These are phyloP conservation scores for Lavandula angustifolia DNA, from an alignment of 257 asterid species.

Conservation along the genomic window DNA sequence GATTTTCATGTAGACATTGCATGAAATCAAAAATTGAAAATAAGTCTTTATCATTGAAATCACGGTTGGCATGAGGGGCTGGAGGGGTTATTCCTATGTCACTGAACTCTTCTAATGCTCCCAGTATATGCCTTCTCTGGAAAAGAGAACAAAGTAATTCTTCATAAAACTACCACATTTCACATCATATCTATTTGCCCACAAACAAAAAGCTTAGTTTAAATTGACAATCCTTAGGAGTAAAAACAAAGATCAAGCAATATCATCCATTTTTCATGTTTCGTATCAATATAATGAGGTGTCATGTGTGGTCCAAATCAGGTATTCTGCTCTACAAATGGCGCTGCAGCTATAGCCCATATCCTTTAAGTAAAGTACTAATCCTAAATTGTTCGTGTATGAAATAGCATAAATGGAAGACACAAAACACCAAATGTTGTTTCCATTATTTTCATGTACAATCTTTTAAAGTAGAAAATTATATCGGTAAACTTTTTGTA, in stretches of 20 bases:
- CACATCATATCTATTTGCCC: conserved; percentile 5
- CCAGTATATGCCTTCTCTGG: conserved; percentile 82
- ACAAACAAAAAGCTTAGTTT: conserved; percentile 8
- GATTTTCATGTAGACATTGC: conserved; percentile 13
- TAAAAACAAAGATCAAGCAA: conserved; percentile 6
- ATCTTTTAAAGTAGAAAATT: conserved; percentile 18
- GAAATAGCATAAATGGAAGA: conserved; percentile 14
- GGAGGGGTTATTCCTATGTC: conserved; percentile 51
- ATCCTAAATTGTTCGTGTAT: too few species aligned
- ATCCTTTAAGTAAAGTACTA: too few species aligned
- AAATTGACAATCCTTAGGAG: conserved; percentile 1
- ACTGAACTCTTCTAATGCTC: conserved; percentile 73
- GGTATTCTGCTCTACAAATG: too few species aligned
- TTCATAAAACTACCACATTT: conserved; percentile 11
- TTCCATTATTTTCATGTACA: conserved; percentile 19
- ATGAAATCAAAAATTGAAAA: conserved; percentile 18
- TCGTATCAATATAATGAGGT: too few species aligned
- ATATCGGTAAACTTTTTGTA: conserved; percentile 3
- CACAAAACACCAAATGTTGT: conserved; percentile 1
- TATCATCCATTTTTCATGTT: conserved; percentile 6
- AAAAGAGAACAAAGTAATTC: conserved; percentile 15
- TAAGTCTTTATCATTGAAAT: conserved; percentile 77
- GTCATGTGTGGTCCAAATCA: too few species aligned
- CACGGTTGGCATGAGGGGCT: conserved; percentile 61
- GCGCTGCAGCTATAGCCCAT: too few species aligned